Evolutionary conservation across 305 asterid genomes (phyloP), one percentile per base, ranked within the genome.

Genomic region (Fraxinus greggii): DNA sequence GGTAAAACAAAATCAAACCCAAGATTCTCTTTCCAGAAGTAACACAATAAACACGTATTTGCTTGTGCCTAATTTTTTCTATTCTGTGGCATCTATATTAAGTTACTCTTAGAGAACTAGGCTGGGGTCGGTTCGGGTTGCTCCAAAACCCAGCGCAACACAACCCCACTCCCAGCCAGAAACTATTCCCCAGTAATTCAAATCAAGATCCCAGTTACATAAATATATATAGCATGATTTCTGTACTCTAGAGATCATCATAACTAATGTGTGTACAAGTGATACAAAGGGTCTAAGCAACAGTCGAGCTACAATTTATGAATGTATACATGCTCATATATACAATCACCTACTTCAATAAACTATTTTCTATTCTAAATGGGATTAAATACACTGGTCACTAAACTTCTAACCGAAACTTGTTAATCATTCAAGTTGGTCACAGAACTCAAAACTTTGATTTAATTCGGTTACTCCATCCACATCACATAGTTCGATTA

Each of bases 271-370:
- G 82, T 77, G 54, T 12, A 69, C 21, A 77, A 26, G 40, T 33
- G 48, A 63, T 75, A 23, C 59, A 33, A 42, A 79, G 56, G 63
- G 42, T 29, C 33, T 19, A 78, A 45, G 78, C 72, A 65, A 45
- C 33, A 79, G 51, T 72, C 42, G 32, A 17, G 23, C 63, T 38
- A 23, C 32, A 80, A 81, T 28, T 75, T 56, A 76, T 32, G 23
- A 48, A 85, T 51, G 73, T 38, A 78, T 35, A 8, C 54, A 19
- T 33, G 72, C 76, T 38, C 75, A 15, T 80, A 83, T 89, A 87
- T 63, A 87, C 87, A 85, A 67, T 65, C 79, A 45, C 83, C 86
- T 72, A 81, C 36, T 78, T 31, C 61, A 33, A 81, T 40, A 61
- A 48, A 12, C 65, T 70, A 56, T 76, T 45, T 42, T 78, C 63